Evolutionary conservation across 2,329 filamentous ascomycete genomes (phyloP), one percentile per base, ranked within the genome.

Genomic region (Fusarium floridanum): DNA sequence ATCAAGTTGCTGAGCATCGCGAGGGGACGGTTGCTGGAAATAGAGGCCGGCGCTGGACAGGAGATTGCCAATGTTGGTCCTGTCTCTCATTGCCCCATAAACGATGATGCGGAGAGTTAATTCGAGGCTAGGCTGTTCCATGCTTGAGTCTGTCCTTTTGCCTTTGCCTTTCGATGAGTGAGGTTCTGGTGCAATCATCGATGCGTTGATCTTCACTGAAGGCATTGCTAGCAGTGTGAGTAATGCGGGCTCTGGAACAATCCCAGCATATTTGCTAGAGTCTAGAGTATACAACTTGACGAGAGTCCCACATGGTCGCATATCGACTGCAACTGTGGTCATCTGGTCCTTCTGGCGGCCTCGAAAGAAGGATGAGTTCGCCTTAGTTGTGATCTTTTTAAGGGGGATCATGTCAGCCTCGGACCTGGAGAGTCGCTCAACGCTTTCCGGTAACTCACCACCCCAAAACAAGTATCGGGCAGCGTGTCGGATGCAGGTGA

Each of bases 191-290:
- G 50, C 48, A 2, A 34, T 41, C 5, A 64, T 1, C 7, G 22
- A 1, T 48, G 50, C n/a, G 11, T 39, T 64, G 6, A 59, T 6
- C 3, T 39, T 50, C 0, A 57, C 22, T 1, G 39, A 57, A 32
- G 1, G 5, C 4, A 14, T n/a, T 1, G 8, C 1, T 12, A 64
- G 5, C 6, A 64, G 45, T 2, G 2, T 27, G 0, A 22, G 16
- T 1, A 41, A 32, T 20, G 45, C 20, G 7, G 4, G 22, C 10
- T 5, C 60, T 0, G 5, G 9, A 1, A 37, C 0, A 6, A 67
- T 20, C 8, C 65, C 65, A 0, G 65, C 65, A 11, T 67, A 67
- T 16, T 10, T 14, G 6, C 22, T 36, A 1, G 37, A 17, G 6
- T 67, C 61, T 6, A 5, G 12, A 2, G 29, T 64, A 27, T 10